These are phyloP conservation scores for Leccinum rimulosum DNA, from an alignment of 768 basidiomycete species.

Conservation along the genomic window DNA sequence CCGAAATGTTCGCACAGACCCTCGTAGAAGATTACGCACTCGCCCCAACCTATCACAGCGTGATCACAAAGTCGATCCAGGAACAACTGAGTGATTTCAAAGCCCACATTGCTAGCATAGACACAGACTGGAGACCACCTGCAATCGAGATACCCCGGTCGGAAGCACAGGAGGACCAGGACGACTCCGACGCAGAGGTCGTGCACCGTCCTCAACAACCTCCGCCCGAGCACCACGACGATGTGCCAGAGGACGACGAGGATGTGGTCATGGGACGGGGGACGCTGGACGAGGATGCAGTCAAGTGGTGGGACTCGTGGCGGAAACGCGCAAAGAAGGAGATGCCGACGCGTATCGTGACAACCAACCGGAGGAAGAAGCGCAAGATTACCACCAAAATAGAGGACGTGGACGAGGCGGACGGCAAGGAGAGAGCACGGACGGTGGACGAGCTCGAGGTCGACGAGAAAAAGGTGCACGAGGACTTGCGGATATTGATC, in stretches of 20 bases:
- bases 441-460: constrained; percentile 61
- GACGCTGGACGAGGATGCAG: constrained; percentile 45
- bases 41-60: constrained; percentile 55
- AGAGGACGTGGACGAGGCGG: constrained; percentile 22
- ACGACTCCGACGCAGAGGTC: constrained; percentile 28
- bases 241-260: constrained; percentile 22
- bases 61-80: constrained; percentile 80
- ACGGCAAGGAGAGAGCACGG: constrained; percentile 45
- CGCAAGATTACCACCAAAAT: constrained; percentile 38
- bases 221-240: constrained; percentile 19
- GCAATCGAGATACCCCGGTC: constrained; percentile 20
- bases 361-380: constrained; percentile 38
- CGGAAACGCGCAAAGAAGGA: constrained; percentile 46
- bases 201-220: constrained; percentile 14
- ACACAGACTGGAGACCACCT: constrained; percentile 38
- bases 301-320: constrained; percentile 73
- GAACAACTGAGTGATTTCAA: constrained; percentile 84
- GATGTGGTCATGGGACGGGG: constrained; percentile 34
- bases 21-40: constrained; percentile 90
- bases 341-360: constrained; percentile 26
- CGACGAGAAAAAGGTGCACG: constrained; percentile 62
- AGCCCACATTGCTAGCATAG: constrained; percentile 59
- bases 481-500: constrained; percentile 90
- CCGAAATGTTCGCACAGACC: constrained; percentile 86
- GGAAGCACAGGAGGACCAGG: constrained; percentile 32